Evolutionary conservation across 73 alveolate genomes (phyloP), one percentile per base, ranked within the genome.

Genomic region (Stentor roeselii): DNA sequence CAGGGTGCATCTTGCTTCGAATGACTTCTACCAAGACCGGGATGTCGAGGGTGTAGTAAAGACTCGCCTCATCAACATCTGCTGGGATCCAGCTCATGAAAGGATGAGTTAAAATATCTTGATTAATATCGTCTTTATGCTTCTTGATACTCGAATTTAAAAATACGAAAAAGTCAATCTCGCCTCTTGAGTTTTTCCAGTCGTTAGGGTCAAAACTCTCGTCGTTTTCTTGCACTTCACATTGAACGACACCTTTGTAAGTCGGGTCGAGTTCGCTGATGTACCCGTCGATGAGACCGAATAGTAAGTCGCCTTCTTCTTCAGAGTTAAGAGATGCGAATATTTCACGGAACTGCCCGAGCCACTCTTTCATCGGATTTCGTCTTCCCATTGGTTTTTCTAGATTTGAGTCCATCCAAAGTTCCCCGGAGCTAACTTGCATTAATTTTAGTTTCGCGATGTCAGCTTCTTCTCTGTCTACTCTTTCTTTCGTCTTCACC

Each of bases 401-500:
- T 0, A 67, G 27, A 21, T 67, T 32, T 30, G 41, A 15, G 11
- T 67, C 41, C 80, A 67, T 67, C 42, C 80, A 67, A 0, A 67
- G 41, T 2, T 67, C 80, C 37, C 80, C 80, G 11, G 80, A 67
- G 2, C 41, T 67, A 32, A 67, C 80, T 67, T 32, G n/a, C 34
- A 11, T 67, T 32, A 67, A 34, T 67, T 32, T 67, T 0, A 67
- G 80, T 67, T 67, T 67, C 2, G 80, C 80, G 37, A 67, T 32
- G 2, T 67, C 80, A 1, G 41, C 41, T 67, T 21, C 41, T 30
- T 21, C 80, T 32, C n/a, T 1, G 41, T 67, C 80, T 27, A 67
- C 80, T 67, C 80, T 67, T 67, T 67, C 80, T 2, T 67, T 67
- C 14, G 80, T 67, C 80, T 32, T 67, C 14, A 67, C 42, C 80